Evolutionary conservation across 148 eudicot genomes (phyloP), one percentile per base, ranked within the genome.

Genomic region (Fagopyrum homotropicum): DNA sequence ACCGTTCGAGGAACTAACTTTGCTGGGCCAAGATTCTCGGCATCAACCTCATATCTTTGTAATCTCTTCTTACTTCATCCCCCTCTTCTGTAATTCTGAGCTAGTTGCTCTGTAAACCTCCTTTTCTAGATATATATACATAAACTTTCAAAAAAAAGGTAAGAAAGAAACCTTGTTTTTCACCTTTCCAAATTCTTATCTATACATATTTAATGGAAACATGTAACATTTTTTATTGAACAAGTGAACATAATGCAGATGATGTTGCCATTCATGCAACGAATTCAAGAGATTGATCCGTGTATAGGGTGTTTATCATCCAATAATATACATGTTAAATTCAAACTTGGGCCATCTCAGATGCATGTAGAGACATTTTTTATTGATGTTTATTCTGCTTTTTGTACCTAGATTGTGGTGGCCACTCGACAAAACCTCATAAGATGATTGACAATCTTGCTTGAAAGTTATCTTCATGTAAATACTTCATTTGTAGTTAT

Each of bases 221-320:
- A 22, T 22, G 26, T 22, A 22, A 22, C 26, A 22, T 22, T 22
- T 22, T 22, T 22, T 22, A 22, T 85, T 19, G 88, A 86, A 54
- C 83, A 89, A 73, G 78, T 83, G 76, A 91, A 84, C 77, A 56
- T 93, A 75, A 93, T 89, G 83, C 95, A 88, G 86, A 88, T 89
- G 77, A 91, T 93, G 97, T 87, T 91, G 29, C 97, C 98, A 47
- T 88, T 93, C 56, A 93, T 89, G 98, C 91, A 93, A 74, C 95
- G 90, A 73, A 91, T 91, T 83, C 90, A 91, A 72, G 98, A 94
- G 88, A 94, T 94, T 81, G 98, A 93, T 75, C 87, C 90, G 68
- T 93, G 97, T 75, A 88, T 91, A 16, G 98, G 91, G 73, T 93
- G 95, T 75, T 93, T 97, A 7, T 91, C 98, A 45, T 75, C 60